Evolutionary conservation across 108 stramenopile species (phyloP).

Genomic region (Cafeteria roenbergensis): DNA sequence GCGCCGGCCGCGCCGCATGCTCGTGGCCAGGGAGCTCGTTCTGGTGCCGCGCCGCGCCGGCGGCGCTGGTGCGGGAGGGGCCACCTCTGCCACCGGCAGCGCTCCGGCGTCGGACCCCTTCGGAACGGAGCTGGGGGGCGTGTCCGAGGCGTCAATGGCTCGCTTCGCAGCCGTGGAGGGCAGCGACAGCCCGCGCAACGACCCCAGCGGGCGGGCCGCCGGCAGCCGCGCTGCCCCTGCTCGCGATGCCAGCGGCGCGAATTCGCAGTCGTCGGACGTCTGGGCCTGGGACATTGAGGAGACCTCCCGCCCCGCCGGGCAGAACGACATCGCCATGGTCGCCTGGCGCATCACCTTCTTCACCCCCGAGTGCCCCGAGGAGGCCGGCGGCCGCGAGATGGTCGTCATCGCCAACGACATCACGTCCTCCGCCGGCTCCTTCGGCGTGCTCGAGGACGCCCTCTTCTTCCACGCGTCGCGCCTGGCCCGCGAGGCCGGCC

Average conservation of each 20-base stretch:
- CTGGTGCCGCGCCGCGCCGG: constrained; percentile 31
- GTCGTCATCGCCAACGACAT: constrained; percentile 99
- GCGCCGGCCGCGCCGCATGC: constrained; percentile 1
- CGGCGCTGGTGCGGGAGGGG: no score
- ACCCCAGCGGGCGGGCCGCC: no score
- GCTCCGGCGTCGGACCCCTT: no score
- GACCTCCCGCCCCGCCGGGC: constrained; percentile 66
- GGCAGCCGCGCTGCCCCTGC: no score
- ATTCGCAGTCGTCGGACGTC: no score
- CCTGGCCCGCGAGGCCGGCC: constrained; percentile 64
- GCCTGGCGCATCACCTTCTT: constrained; percentile 86
- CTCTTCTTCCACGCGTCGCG: constrained; percentile 86
- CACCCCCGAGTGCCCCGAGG: constrained; percentile 85
- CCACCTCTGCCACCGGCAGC: no score
- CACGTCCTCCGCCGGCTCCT: constrained; percentile 86
- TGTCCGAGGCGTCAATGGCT: no score
- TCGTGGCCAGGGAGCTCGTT: constrained; percentile 63
- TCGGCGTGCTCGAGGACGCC: constrained; percentile 92
- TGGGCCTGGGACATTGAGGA: constrained; percentile 66
- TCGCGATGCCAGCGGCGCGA: no score
- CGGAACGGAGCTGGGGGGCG: no score
- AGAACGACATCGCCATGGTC: constrained; percentile 97
- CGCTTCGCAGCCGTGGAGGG: no score
- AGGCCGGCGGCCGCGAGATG: constrained; percentile 66
- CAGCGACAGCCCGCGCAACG: no score